phyloP scores from a whole-genome alignment of 768 basidiomycete genomes.

The Kwoniella mangroviensis region DNA sequence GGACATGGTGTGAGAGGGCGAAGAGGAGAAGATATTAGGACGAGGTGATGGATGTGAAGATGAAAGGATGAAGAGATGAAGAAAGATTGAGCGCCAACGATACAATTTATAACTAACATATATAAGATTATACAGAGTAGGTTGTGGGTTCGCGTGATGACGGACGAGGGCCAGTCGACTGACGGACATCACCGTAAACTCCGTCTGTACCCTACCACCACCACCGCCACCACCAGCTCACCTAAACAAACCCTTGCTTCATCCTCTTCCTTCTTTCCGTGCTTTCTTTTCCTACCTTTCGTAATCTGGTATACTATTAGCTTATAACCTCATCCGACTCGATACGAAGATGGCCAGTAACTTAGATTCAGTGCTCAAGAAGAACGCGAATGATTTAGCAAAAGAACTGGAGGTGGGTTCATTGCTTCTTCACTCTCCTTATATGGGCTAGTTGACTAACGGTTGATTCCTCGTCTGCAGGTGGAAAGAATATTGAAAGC shows the following conservation, averaged over 20 bases:
- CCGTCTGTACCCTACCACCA: background rate
- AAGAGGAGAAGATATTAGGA: background rate
- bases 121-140: too few species aligned
- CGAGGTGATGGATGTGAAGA: background rate
- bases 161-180: too few species aligned
- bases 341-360: slow-evolving; percentile 25
- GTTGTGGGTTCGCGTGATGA: background rate
- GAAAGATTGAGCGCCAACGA: background rate
- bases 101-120: background rate
- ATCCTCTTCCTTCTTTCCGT: background rate
- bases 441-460: slow-evolving; percentile 17
- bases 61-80: background rate
- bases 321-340: background rate
- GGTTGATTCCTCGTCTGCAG: slow-evolving; percentile 25
- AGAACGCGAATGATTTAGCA: slow-evolving; percentile 41
- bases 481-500: slow-evolving; percentile 85
- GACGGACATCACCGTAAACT: too few species aligned
- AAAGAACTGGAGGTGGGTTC: slow-evolving; percentile 49
- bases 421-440: background rate
- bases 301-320: background rate
- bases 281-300: slow-evolving; percentile 3
- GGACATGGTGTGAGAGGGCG: slow-evolving; percentile 25
- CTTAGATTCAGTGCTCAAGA: slow-evolving; percentile 37
- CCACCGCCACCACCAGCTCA: background rate
- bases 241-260: too few species aligned